These are phyloP conservation scores for Porodaedalea pini DNA, from an alignment of 1,284 basidiomycete genomes.

Conservation along the genomic window DNA sequence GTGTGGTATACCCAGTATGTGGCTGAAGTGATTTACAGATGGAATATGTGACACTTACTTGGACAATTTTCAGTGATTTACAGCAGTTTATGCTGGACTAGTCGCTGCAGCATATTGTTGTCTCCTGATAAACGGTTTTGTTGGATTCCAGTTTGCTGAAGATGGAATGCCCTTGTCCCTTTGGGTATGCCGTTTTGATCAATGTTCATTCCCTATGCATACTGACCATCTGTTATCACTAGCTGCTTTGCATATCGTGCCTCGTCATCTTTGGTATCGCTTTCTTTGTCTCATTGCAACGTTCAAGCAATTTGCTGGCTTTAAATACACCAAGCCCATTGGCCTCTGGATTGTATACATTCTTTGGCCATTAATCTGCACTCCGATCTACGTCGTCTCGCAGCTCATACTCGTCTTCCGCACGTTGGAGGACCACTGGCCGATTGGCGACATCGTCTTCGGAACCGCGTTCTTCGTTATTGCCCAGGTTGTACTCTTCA, in stretches of 20 bases:
- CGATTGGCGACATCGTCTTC: conserved; percentile 91
- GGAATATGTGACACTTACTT: not conserved
- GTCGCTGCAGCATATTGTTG: conserved; percentile 88
- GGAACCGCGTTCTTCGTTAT: conserved; percentile 86
- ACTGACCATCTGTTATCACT: conserved; percentile 9
- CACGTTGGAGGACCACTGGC: conserved; percentile 98
- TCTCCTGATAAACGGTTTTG: conserved; percentile 94
- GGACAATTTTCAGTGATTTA: conserved; percentile 73
- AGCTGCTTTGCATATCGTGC: conserved; percentile 86
- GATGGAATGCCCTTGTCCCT: conserved; percentile 95
- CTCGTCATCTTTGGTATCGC: conserved; percentile 77
- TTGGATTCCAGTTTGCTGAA: conserved; percentile 98
- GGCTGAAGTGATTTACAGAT: not conserved
- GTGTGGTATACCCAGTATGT: conserved; percentile 79
- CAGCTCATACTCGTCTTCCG: conserved; percentile 95
- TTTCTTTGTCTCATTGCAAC: conserved; percentile 92
- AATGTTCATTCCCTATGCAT: not conserved
- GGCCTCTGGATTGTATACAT: conserved; percentile 94
- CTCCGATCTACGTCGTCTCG: conserved; percentile 84
- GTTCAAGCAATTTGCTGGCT: conserved; percentile 83
- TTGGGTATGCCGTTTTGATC: conserved; percentile 63
- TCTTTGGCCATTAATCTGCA: conserved; percentile 90
- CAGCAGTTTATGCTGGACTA: conserved; percentile 89
- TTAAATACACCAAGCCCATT: conserved; percentile 73
- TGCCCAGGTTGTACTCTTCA: conserved; percentile 89